Evolutionary conservation across 2,329 filamentous ascomycete species (phyloP), one percentile per base, ranked within the genome.

Genomic region (Chrysosporium keratinophilum): DNA sequence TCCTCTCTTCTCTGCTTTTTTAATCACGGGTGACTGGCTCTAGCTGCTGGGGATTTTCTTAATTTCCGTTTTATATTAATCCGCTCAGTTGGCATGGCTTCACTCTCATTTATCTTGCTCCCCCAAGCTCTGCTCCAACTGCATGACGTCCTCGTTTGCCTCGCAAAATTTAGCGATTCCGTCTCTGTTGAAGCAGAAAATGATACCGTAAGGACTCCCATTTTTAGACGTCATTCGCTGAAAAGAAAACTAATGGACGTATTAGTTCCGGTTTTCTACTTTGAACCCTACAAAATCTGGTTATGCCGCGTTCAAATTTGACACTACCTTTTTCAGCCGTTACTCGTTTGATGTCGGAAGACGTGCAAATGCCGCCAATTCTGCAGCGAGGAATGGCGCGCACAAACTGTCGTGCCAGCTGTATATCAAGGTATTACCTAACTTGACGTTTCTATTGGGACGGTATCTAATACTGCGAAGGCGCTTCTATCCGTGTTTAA

Each of bases 221-320:
- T 6, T 17, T n/a, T 31, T 9, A 15, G 15, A 10, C 19, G 15
- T 31, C 6, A 9, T 9, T 11, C 5, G 28, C 14, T 12, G 5
- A 17, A 12, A 3, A 37, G 31, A 35, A 50, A 40, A 51, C 28
- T 51, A 20, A 46, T 10, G n/a, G 14, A 40, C n/a, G 14, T 19
- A 14, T 9, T 56, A 81, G 81, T 76, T 84, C 57, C 77, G 78
- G 2, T 67, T 84, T 33, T 82, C 79, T 52, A 75, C 79, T 42
- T 69, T 84, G 55, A 84, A 84, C 61, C 74, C 76, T 7, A 81
- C 81, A 5, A 81, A 81, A 59, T 83, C 81, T 6, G 79, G 79
- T 34, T 83, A 83, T 68, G 77, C 79, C 1, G 78, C 80, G 2
- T 80, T 83, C 58, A 73, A 72, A 1, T 72, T 83, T 23, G 75